These are phyloP conservation scores for Colletotrichum chrysophilum DNA, from an alignment of 2,329 filamentous ascomycete genomes.

Conservation along the genomic window DNA sequence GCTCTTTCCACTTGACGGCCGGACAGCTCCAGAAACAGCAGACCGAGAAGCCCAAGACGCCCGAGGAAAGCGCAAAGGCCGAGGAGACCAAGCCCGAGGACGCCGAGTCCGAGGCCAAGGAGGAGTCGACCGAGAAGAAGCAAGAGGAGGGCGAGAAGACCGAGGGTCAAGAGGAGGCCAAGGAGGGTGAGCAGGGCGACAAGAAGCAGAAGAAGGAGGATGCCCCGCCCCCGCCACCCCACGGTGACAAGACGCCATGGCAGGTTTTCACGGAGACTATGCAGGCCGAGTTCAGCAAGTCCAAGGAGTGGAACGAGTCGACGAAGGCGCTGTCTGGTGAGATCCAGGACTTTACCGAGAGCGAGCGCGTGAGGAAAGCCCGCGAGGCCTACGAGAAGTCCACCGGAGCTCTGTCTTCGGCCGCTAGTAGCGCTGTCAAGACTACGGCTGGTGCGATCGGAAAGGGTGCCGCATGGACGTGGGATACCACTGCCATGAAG, in stretches of 20 bases:
- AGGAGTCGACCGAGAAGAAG: constrained; percentile 34
- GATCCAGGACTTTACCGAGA: constrained; percentile 91
- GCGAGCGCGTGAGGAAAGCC: constrained; percentile 86
- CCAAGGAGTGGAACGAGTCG: constrained; percentile 98
- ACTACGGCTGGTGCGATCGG: constrained; percentile 86
- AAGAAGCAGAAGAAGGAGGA: constrained; percentile 68
- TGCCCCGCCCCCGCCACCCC: constrained; percentile 85
- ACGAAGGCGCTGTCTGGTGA: constrained; percentile 92
- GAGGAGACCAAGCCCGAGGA: constrained; percentile 43
- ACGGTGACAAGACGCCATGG: constrained; percentile 98
- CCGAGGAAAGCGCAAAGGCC: constrained; percentile 37
- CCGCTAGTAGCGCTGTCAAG: constrained; percentile 81
- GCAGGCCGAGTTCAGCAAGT: constrained; percentile 90
- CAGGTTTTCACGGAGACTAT: constrained; percentile 99
- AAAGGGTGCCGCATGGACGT: constrained; percentile 93
- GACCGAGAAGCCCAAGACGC: constrained; percentile 27
- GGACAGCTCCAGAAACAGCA: constrained; percentile 31
- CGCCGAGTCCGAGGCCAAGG: constrained; percentile 30
- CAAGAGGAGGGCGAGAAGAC: constrained; percentile 50
- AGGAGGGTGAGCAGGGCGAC: constrained; percentile 43
- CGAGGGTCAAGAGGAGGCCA: constrained; percentile 45
- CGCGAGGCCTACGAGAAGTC: constrained; percentile 87
- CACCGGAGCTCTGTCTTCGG: constrained; percentile 80
- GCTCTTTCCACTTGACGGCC: constrained; percentile 43
- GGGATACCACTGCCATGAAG: constrained; percentile 94